These are phyloP conservation scores for Takashimella koratensis DNA, from an alignment of 1,284 basidiomycete species.

Conservation along the genomic window DNA sequence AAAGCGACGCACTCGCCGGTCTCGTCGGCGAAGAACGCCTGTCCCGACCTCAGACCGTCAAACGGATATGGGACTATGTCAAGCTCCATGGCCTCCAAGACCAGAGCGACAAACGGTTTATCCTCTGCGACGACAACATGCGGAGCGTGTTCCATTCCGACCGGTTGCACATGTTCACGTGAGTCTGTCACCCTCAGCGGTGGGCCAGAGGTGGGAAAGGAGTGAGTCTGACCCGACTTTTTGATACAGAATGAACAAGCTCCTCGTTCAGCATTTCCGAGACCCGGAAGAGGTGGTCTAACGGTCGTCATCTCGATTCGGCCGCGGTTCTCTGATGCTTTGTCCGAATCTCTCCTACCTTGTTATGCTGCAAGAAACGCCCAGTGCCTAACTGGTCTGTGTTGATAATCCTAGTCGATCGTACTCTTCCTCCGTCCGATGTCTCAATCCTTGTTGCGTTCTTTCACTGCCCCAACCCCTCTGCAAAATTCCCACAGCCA, in stretches of 20 bases:
- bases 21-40: slow-evolving; percentile 35
- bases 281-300: slow-evolving; percentile 38
- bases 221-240: not conserved
- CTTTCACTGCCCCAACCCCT: too few relatives aligned
- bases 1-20: slow-evolving; percentile 36
- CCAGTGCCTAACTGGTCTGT: too few relatives aligned
- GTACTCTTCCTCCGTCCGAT: too few relatives aligned
- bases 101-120: slow-evolving; percentile 51
- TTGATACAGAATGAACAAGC: slow-evolving; percentile 46
- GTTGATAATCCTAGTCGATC: too few relatives aligned
- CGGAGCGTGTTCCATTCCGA: slow-evolving; percentile 51
- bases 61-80: slow-evolving; percentile 56
- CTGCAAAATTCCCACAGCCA: too few relatives aligned
- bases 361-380: too few relatives aligned
- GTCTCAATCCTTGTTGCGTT: too few relatives aligned
- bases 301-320: not conserved
- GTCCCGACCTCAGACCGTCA: slow-evolving; percentile 53
- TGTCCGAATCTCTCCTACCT: too few relatives aligned
- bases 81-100: slow-evolving; percentile 54
- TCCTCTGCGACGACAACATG: slow-evolving; percentile 52
- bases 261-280: slow-evolving; percentile 36
- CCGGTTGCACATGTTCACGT: slow-evolving; percentile 52
- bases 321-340: too few relatives aligned
- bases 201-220: not conserved
- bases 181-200: slow-evolving; percentile 12